Conservation (phyloP, 768 basidiomycete genomes). For the Lepiota venenata region DNA sequence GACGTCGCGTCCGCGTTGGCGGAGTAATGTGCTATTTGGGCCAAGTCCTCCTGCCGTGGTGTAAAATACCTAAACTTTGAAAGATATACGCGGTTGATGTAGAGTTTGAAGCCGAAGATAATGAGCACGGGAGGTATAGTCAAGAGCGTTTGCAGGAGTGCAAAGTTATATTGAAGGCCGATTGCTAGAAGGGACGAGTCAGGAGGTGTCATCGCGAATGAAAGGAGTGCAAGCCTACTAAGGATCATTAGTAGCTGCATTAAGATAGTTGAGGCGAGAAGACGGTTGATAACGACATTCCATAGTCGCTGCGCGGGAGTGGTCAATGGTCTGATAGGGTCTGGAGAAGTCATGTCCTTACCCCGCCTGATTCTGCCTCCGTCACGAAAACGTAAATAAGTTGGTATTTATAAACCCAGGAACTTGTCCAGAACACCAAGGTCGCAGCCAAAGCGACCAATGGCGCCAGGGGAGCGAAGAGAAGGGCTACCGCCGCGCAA, state of each 20-base stretch:
- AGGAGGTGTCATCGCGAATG: conserved; percentile 6
- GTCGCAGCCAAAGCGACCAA: conserved; percentile 70
- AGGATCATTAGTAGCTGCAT: conserved; percentile 77
- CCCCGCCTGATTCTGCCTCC: conserved; percentile 79
- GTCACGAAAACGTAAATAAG: conserved; percentile 81
- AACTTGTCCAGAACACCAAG: conserved; percentile 69
- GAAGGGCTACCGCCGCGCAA: conserved; percentile 70
- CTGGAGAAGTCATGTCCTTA: conserved; percentile 21
- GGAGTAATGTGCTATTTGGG: conserved; percentile 56
- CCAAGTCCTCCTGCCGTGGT: conserved; percentile 63
- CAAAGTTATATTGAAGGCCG: conserved; percentile 62
- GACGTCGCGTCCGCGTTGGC: conserved; percentile 55
- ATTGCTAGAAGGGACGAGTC: conserved; percentile 44
- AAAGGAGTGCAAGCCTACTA: conserved; percentile 43
- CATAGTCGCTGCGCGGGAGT: conserved; percentile 54
- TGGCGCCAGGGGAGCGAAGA: conserved; percentile 85
- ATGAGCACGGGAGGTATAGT: conserved; percentile 70
- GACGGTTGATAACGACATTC: conserved; percentile 77
- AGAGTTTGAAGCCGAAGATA: conserved; percentile 69
- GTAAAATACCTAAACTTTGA: conserved; percentile 65
- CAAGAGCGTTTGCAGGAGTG: conserved; percentile 56
- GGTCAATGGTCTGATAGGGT: conserved; percentile 3
- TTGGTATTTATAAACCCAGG: conserved; percentile 82
- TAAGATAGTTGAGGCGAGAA: conserved; percentile 60
- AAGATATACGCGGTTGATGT: conserved; percentile 57